Percentiles rank a stretch among this genome's conserved stretches.
Conservation (phyloP, 2,329 filamentous ascomycete species). For the Juglanconis juglandina region DNA sequence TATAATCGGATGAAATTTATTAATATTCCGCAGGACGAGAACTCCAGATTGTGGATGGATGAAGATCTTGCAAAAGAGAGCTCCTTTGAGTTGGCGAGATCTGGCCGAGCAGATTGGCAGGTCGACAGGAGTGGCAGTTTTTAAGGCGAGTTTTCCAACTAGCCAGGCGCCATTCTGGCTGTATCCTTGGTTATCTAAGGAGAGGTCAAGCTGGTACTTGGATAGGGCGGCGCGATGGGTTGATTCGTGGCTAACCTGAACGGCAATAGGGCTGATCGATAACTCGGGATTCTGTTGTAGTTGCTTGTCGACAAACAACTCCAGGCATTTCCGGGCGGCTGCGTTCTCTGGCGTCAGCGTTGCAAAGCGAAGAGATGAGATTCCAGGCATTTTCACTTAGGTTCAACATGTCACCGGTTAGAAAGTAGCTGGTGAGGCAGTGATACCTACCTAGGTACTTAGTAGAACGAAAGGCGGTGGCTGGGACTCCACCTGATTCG, state of each 20-base stretch:
- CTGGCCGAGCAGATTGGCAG: neutral
- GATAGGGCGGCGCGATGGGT: neutral
- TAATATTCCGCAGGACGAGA: neutral
- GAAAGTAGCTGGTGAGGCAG: no score
- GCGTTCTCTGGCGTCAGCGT: slow-evolving; percentile 6
- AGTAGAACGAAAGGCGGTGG: neutral
- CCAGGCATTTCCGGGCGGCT: neutral
- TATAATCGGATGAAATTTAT: neutral
- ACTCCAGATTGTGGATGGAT: neutral
- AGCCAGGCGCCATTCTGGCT: neutral
- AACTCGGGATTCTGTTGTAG: no score
- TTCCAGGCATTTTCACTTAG: neutral
- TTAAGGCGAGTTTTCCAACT: neutral
- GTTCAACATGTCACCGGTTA: no score
- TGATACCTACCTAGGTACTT: no score
- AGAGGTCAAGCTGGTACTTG: slow-evolving; percentile 2
- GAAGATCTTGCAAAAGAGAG: neutral
- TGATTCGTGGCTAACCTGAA: neutral
- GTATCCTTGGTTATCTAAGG: neutral
- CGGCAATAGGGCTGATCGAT: neutral
- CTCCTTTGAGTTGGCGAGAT: neutral
- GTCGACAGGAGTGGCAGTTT: neutral
- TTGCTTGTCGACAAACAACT: neutral
- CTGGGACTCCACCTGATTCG: neutral
- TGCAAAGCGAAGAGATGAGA: slow-evolving; percentile 1